Conservation (phyloP, 1,139 yeast species). For the Candida sp. region DNA sequence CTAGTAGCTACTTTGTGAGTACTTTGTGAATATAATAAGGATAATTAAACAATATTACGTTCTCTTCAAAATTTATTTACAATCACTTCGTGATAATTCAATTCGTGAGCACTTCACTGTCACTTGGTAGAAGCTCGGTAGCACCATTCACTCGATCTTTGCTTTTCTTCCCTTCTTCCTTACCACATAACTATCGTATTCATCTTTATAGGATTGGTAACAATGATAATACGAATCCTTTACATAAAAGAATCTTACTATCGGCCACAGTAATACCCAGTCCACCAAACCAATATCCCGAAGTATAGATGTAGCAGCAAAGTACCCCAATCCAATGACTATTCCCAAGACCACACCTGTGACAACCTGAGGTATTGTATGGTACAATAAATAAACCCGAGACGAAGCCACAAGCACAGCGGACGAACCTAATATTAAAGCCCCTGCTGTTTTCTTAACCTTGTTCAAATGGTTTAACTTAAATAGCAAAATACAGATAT, state of each 20-base stretch:
- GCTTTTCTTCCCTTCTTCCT: slow-evolving; percentile 1
- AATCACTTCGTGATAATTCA: too few species aligned
- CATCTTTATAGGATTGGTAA: slow-evolving; percentile 37
- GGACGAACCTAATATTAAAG: slow-evolving; percentile 18
- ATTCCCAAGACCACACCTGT: slow-evolving; percentile 71
- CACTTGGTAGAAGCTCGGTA: too few species aligned
- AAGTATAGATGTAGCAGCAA: slow-evolving; percentile 44
- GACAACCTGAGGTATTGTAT: slow-evolving; percentile 65
- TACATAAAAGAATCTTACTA: slow-evolving; percentile 43
- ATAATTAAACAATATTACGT: too few species aligned
- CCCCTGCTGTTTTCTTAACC: slow-evolving; percentile 19
- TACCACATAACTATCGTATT: slow-evolving; percentile 18
- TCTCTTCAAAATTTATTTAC: too few species aligned
- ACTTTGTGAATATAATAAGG: too few species aligned
- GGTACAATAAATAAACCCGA: slow-evolving; percentile 77
- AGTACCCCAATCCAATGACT: slow-evolving; percentile 57
- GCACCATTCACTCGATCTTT: neutral
- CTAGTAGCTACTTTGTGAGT: too few species aligned
- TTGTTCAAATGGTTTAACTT: slow-evolving; percentile 21
- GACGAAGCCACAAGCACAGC: slow-evolving; percentile 63
- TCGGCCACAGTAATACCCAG: slow-evolving; percentile 50
- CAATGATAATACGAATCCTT: slow-evolving; percentile 56
- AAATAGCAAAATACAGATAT: slow-evolving; percentile 38
- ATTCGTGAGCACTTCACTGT: too few species aligned
- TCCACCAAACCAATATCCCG: slow-evolving; percentile 62